phyloP scores from a whole-genome alignment of 768 basidiomycete genomes.

The Mycena sanguinolenta region DNA sequence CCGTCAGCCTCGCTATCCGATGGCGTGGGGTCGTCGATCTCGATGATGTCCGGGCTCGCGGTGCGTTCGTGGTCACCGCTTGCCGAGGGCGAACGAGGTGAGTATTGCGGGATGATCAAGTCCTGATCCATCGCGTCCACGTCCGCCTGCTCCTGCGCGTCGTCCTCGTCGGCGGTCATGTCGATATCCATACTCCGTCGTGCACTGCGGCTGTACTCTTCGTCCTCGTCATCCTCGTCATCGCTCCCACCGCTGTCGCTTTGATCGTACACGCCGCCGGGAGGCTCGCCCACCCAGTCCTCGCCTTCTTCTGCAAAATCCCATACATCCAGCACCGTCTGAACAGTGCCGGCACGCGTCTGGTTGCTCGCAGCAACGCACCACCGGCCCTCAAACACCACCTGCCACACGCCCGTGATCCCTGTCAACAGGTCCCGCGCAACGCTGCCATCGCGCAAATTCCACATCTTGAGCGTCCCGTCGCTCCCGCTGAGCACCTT shows the following conservation, averaged over 20 bases:
- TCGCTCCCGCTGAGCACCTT: slow-evolving; percentile 97
- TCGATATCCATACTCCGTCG: slow-evolving; percentile 28
- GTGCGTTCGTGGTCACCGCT: slow-evolving; percentile 5
- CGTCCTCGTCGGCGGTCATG: slow-evolving; percentile 48
- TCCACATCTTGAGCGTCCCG: slow-evolving; percentile 98
- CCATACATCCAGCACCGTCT: slow-evolving; percentile 89
- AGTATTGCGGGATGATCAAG: slow-evolving; percentile 40
- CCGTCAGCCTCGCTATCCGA: slow-evolving; percentile 23
- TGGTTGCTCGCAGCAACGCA: slow-evolving; percentile 93
- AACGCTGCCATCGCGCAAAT: slow-evolving; percentile 87
- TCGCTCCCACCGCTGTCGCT: slow-evolving; percentile 70
- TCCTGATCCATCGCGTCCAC: slow-evolving; percentile 84
- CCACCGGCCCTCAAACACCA: slow-evolving; percentile 94
- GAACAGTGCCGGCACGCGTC: slow-evolving; percentile 62
- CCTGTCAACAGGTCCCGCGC: slow-evolving; percentile 91
- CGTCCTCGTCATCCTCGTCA: slow-evolving; percentile 58
- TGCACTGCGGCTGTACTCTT: slow-evolving; percentile 25
- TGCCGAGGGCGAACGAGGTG: slow-evolving; percentile 20
- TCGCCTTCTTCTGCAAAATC: slow-evolving; percentile 85
- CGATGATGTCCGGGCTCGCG: slow-evolving; percentile 24
- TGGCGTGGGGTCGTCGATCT: slow-evolving; percentile 26
- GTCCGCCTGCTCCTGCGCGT: slow-evolving; percentile 68
- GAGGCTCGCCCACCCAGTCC: slow-evolving; percentile 87
- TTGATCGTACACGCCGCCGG: slow-evolving; percentile 81
- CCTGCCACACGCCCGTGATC: slow-evolving; percentile 97